These are phyloP conservation scores for Wickerhamiella slavikovae DNA, from an alignment of 805 yeast genomes.

Conservation along the genomic window DNA sequence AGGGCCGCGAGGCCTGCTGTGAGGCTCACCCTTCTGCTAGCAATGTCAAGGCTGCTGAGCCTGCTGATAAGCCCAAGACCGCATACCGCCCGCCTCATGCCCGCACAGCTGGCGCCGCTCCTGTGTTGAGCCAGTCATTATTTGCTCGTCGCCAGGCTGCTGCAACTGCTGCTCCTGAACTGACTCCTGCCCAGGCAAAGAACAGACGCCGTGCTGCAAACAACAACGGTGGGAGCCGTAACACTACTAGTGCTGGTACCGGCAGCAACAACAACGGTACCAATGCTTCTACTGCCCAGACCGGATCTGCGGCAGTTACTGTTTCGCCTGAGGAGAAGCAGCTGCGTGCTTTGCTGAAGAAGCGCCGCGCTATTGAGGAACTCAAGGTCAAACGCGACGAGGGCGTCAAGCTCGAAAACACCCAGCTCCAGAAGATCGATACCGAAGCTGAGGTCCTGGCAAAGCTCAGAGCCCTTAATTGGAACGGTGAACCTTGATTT, in stretches of 20 bases:
- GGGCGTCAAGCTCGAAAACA: conserved; percentile 77
- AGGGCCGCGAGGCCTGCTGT: conserved; percentile 27
- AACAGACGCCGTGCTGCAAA: conserved; percentile 51
- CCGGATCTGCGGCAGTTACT: conserved; percentile 31
- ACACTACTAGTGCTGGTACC: conserved; percentile 5
- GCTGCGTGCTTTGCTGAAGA: conserved; percentile 73
- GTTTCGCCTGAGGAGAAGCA: conserved; percentile 68
- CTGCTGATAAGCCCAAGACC: conserved; percentile 45
- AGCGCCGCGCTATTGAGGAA: conserved; percentile 85
- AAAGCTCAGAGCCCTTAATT: conserved; percentile 62
- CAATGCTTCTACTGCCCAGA: conserved; percentile 9
- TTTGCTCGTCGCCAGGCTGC: conserved; percentile 10
- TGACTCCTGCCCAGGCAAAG: conserved; percentile 46
- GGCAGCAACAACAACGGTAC: background rate
- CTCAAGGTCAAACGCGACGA: conserved; percentile 66
- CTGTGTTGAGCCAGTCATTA: conserved; percentile 14
- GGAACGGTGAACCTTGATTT: conserved; percentile 17
- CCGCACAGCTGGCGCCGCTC: conserved; percentile 24
- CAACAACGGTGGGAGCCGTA: no score
- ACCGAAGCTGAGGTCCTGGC: conserved; percentile 66
- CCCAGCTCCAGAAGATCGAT: conserved; percentile 74
- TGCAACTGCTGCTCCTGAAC: conserved; percentile 21
- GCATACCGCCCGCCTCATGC: conserved; percentile 98
- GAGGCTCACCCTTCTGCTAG: conserved; percentile 52
- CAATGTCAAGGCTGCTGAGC: conserved; percentile 22